Conservation (phyloP, 2,329 filamentous ascomycete genomes). For the Madurella mycetomatis region DNA sequence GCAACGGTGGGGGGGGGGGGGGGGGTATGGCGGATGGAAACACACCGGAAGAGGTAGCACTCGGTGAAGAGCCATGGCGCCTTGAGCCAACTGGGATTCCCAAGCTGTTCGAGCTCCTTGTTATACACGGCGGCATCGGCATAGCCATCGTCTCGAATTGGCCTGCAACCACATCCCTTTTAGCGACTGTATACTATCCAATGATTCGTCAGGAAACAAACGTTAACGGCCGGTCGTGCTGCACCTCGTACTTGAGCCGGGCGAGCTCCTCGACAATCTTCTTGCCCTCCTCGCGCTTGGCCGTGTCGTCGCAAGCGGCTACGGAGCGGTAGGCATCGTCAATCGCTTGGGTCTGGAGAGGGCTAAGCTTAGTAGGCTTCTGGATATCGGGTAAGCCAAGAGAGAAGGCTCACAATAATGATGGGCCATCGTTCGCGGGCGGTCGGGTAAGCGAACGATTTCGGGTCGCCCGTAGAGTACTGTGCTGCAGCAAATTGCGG, state of each 20-base stretch:
- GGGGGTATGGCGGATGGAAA: not conserved
- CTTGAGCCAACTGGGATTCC: conserved; percentile 73
- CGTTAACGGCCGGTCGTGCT: conserved; percentile 79
- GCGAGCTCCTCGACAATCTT: conserved; percentile 74
- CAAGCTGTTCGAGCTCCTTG: conserved; percentile 70
- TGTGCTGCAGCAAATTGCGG: conserved; percentile 48
- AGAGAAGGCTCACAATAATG: conserved; percentile 64
- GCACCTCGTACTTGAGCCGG: conserved; percentile 87
- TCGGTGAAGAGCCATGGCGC: conserved; percentile 87
- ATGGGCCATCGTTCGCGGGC: conserved; percentile 87
- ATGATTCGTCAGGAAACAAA: conserved; percentile 38
- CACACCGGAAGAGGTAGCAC: conserved; percentile 84
- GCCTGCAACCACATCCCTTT: conserved; percentile 41
- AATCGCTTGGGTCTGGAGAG: conserved; percentile 73
- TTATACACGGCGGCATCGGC: conserved; percentile 80
- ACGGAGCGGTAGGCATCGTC: conserved; percentile 86
- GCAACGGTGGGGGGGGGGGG: too few species aligned
- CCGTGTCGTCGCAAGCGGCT: conserved; percentile 53
- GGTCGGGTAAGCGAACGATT: conserved; percentile 82
- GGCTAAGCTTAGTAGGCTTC: not conserved
- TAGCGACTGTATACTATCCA: conserved; percentile 1
- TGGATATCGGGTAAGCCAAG: not conserved
- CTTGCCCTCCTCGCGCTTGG: conserved; percentile 76
- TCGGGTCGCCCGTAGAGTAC: conserved; percentile 74
- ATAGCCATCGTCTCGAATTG: conserved; percentile 70